Base-by-base conservation (phyloP, 371 early-diverging fungal species). In the Apophysomyces sp. region DNA sequence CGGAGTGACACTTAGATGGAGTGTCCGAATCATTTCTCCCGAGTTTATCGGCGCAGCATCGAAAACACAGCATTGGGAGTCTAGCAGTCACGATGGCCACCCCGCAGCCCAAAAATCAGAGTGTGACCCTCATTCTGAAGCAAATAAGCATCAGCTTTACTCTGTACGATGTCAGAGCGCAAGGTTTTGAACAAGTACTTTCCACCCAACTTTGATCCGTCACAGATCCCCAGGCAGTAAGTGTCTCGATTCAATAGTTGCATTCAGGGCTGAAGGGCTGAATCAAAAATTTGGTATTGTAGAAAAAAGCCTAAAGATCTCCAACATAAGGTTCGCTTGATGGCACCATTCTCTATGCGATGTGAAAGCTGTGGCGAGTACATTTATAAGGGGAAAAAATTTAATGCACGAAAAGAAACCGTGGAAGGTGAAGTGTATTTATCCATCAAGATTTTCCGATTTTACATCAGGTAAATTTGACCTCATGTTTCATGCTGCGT, bases 311-410 rank as follows among this genome's bases (percentile, higher is more conserved):
- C 89, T 39, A 93, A 90, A 72, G 90, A 89, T 78, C 81, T 76
- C 13, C 95, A 94, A 61, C 91, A 94, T 68, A 97, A 93, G 66
- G 97, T 98, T 18, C 96, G 98, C 51, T 84, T 99, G 39, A 95
- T 95, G 93, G 88, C 97, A 3, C 99, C 99, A 1, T 99, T 98
- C 71, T 93, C 97, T 0, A 96, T 99, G 96, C 92, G 92, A 51
- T 99, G 99, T 81, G 84, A 83, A 51, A 90, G 92, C 30, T 99
- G 99, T 71, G 94, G 94, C 32, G 95, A 97, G 67, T 99, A 92
- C 77, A 92, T 98, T 60, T 90, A 92, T 77, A 96, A 97, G 77
- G 94, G 96, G 51, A 97, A 94, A 58, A 98, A 99, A 69, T 97
- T 98, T 81, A 98, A 99, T 72, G 97, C 98, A 26, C 81, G 91